Percentiles rank a stretch among this genome's conserved stretches.
phyloP scores from a whole-genome alignment of 2,329 filamentous ascomycete genomes.

The Coleophoma cylindrospora region DNA sequence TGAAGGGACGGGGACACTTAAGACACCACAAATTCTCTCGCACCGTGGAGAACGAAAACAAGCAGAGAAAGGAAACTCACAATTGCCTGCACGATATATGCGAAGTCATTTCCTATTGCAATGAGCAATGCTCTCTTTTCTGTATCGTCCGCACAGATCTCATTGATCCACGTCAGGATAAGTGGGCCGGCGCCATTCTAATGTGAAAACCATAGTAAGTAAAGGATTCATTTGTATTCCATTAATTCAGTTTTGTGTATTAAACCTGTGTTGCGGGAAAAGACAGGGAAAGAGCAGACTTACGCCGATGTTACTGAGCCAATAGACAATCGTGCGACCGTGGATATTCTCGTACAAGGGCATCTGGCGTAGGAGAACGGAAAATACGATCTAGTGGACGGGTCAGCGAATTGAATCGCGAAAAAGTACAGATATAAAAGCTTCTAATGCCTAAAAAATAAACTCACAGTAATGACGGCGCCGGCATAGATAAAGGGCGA shows the following conservation, averaged over 20 bases:
- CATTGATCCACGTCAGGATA: conserved; percentile 32
- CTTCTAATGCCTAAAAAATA: not conserved
- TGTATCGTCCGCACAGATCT: conserved; percentile 25
- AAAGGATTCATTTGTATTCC: not conserved
- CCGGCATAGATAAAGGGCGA: conserved; percentile 34
- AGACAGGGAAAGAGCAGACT: conserved; percentile 2
- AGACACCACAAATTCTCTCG: not conserved
- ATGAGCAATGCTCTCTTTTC: conserved; percentile 28
- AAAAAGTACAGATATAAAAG: not conserved
- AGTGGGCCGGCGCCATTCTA: conserved; percentile 30
- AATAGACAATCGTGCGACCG: conserved; percentile 31
- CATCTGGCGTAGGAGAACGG: conserved; percentile 27
- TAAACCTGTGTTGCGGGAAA: no score
- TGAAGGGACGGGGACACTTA: no score
- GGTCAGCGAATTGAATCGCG: not conserved
- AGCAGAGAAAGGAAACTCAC: conserved; percentile 11
- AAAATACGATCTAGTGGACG: conserved; percentile 23
- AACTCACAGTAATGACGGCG: conserved; percentile 28
- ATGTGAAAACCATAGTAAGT: not conserved
- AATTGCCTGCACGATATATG: conserved; percentile 29
- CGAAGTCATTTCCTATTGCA: conserved; percentile 26
- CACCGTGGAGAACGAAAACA: not conserved
- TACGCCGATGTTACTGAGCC: conserved; percentile 31
- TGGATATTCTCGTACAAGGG: conserved; percentile 30
- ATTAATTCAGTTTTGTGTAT: not conserved